These are phyloP conservation scores for Neurospora sp. DNA, from an alignment of 495 filamentous ascomycete genomes.

Conservation along the genomic window DNA sequence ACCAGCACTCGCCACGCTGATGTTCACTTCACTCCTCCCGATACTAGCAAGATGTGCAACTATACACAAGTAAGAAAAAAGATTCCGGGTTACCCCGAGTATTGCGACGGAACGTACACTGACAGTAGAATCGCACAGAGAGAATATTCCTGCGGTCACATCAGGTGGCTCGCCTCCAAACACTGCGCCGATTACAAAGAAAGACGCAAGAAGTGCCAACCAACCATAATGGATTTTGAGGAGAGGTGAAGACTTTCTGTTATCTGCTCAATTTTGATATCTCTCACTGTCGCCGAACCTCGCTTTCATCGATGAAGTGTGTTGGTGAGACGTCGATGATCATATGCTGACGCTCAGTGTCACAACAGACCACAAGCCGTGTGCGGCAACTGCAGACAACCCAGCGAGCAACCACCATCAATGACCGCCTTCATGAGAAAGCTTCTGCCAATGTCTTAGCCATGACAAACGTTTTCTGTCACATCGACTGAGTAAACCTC, in stretches of 20 bases:
- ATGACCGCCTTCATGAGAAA: neutral
- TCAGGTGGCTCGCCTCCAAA: constrained; percentile 7
- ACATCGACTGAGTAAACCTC: neutral
- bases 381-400: constrained; percentile 1
- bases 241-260: neutral
- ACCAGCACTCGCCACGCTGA: neutral
- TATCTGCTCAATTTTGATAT: neutral
- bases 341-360: neutral
- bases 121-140: neutral
- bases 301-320: neutral
- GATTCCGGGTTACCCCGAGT: neutral
- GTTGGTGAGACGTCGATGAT: neutral
- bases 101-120: neutral
- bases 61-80: constrained; percentile 1
- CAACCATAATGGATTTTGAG: constrained; percentile 7
- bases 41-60: neutral
- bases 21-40: neutral
- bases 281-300: neutral
- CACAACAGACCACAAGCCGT: neutral
- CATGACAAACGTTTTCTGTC: neutral
- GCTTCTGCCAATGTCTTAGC: neutral
- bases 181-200: constrained; percentile 6
- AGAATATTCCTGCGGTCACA: constrained; percentile 9
- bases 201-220: neutral
- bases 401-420: neutral